Conservation (phyloP, 371 early-diverging fungal species). For the Mycotypha africana region DNA sequence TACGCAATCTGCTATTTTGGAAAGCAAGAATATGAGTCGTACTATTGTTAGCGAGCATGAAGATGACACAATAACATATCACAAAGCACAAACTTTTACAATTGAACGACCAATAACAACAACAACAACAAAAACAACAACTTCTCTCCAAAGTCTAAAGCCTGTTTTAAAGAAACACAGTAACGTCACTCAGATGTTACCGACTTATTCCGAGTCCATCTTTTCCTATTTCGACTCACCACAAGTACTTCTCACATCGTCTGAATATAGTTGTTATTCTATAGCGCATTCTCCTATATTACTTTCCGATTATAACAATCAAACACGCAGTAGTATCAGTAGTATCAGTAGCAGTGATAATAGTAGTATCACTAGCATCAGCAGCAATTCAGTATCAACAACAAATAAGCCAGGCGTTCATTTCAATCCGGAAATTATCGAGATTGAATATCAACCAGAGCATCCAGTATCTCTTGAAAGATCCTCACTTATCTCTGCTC, state of each 20-base stretch:
- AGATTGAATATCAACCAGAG: slow-evolving; percentile 27
- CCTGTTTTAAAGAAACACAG: slow-evolving; percentile 26
- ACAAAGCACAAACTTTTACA: too few species aligned
- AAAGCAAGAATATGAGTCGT: too few species aligned
- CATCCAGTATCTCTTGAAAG: slow-evolving; percentile 17
- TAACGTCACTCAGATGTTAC: slow-evolving; percentile 12
- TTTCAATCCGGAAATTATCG: slow-evolving; percentile 27
- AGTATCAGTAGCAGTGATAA: too few species aligned
- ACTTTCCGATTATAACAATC: too few species aligned
- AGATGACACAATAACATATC: too few species aligned
- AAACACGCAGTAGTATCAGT: slow-evolving; percentile 1
- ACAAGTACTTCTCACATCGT: too few species aligned
- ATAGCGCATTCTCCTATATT: too few species aligned
- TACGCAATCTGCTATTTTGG: too few species aligned
- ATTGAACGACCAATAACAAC: background rate
- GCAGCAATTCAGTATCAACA: slow-evolving; percentile 2
- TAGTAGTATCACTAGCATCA: slow-evolving; percentile 9
- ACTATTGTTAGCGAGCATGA: too few species aligned
- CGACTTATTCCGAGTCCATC: slow-evolving; percentile 18
- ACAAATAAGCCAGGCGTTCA: too few species aligned
- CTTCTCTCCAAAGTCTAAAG: slow-evolving; percentile 19
- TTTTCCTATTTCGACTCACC: too few species aligned
- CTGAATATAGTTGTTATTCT: too few species aligned
- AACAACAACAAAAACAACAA: background rate
- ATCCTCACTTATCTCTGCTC: background rate